Percentiles rank a stretch among this genome's conserved stretches.
These are phyloP conservation scores for Melocanna baccifera DNA, from an alignment of 176 grass and related monocot genomes.

Conservation along the genomic window DNA sequence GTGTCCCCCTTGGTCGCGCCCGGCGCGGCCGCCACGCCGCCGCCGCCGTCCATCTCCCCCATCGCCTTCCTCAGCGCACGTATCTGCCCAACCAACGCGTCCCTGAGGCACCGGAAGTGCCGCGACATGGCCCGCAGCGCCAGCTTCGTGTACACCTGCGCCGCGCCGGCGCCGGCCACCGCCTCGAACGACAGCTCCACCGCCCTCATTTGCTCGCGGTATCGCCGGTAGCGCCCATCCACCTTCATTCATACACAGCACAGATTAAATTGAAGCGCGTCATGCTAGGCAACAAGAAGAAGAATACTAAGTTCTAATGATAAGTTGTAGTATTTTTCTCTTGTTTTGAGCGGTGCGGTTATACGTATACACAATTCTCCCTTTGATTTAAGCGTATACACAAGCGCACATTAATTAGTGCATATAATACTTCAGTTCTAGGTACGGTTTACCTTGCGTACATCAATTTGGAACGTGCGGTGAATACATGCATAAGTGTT, in stretches of 20 bases:
- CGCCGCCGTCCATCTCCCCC: conserved; percentile 18
- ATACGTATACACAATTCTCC: neutral
- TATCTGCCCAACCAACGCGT: conserved; percentile 42
- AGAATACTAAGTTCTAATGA: neutral
- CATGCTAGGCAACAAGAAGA: neutral
- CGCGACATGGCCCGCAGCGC: conserved; percentile 74
- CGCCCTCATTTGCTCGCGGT: conserved; percentile 52
- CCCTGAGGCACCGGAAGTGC: conserved; percentile 69
- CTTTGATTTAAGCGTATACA: neutral
- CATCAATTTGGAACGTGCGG: neutral
- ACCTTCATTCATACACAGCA: conserved; percentile 32
- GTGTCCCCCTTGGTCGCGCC: conserved; percentile 55
- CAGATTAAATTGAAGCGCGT: neutral
- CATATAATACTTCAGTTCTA: neutral
- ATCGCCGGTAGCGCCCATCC: conserved; percentile 60
- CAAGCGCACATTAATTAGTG: neutral
- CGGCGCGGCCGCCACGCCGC: neutral
- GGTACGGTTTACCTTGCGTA: neutral
- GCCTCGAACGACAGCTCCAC: conserved; percentile 52
- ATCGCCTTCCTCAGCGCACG: conserved; percentile 31
- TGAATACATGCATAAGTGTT: neutral
- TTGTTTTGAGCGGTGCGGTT: neutral
- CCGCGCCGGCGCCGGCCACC: conserved; percentile 39
- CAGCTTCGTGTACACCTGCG: conserved; percentile 55
- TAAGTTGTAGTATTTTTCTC: neutral